A percentile compares a stretch with the other conserved stretches of the same genome.
Evolutionary conservation across 805 yeast species (phyloP).

Genomic region (Ogataea pignaliae): DNA sequence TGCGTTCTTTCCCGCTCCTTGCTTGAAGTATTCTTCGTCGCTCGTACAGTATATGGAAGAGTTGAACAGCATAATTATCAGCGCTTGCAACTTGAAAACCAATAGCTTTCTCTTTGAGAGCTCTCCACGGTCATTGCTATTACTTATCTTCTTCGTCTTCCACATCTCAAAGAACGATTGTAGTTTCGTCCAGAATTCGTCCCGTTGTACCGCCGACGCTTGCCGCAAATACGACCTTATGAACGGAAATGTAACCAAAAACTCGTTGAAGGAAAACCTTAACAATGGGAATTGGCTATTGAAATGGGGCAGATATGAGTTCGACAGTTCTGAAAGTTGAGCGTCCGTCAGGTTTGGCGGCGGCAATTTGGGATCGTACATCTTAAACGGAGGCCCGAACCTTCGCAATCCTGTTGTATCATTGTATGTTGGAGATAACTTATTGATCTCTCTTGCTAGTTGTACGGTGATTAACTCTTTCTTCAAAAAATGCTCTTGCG

Average conservation of each 20-base stretch:
- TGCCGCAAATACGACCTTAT: constrained; percentile 43
- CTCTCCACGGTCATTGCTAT: constrained; percentile 71
- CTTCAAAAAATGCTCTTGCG: constrained; percentile 84
- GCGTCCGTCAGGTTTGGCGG: constrained; percentile 15
- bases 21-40: constrained; percentile 47
- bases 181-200: constrained; percentile 71
- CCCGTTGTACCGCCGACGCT: constrained; percentile 8
- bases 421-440: constrained; percentile 40
- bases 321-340: constrained; percentile 15
- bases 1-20: constrained; percentile 34
- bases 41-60: constrained; percentile 64
- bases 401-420: constrained; percentile 58
- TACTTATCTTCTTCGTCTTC: constrained; percentile 65
- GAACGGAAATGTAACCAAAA: constrained; percentile 72
- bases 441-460: constrained; percentile 57
- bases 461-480: constrained; percentile 68
- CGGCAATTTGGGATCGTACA: constrained; percentile 37
- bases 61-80: constrained; percentile 65
- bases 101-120: constrained; percentile 65
- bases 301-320: constrained; percentile 16
- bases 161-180: constrained; percentile 82
- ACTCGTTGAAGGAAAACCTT: constrained; percentile 58
- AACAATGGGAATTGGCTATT: constrained; percentile 58
- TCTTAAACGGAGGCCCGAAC: constrained; percentile 75
- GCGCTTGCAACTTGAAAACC: constrained; percentile 54